These are phyloP conservation scores for Diaporthe vaccinii DNA, from an alignment of 2,329 filamentous ascomycete genomes.

Conservation along the genomic window DNA sequence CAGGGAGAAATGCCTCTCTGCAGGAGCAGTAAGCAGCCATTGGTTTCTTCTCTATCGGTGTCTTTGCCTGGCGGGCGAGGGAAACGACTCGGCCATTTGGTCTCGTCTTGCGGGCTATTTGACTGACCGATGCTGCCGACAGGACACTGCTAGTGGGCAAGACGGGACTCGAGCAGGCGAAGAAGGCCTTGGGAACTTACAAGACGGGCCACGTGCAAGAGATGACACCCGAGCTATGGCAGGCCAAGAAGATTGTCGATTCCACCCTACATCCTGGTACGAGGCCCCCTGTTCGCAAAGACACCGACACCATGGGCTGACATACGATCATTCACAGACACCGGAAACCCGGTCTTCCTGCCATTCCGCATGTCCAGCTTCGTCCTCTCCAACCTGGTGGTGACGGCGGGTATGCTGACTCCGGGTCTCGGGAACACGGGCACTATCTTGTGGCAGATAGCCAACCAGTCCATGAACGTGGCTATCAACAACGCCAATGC, in stretches of 20 bases:
- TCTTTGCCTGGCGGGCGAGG: constrained; percentile 1
- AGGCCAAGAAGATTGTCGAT: constrained; percentile 96
- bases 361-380: constrained; percentile 99
- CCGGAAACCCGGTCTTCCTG: constrained; percentile 89
- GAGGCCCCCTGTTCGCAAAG: constrained; percentile 43
- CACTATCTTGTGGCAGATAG: constrained; percentile 93
- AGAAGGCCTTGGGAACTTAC: constrained; percentile 84
- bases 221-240: constrained; percentile 94
- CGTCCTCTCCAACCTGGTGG: constrained; percentile 91
- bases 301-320: constrained; percentile 30
- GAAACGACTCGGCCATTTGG: not conserved
- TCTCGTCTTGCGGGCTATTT: not conserved
- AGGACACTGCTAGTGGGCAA: constrained; percentile 89
- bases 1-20: constrained; percentile 33
- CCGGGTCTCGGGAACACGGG: constrained; percentile 86
- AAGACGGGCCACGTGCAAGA: constrained; percentile 83
- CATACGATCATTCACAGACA: constrained; percentile 70
- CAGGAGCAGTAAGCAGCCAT: constrained; percentile 42
- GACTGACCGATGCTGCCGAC: constrained; percentile 29
- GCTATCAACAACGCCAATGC: constrained; percentile 98
- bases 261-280: constrained; percentile 95
- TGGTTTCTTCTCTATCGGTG: constrained; percentile 22
- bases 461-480: constrained; percentile 98
- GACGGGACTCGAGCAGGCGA: constrained; percentile 86
- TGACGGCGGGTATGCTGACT: constrained; percentile 97